Conservation (phyloP, 2,329 filamentous ascomycete genomes). For the Talaromyces rugulosus region DNA sequence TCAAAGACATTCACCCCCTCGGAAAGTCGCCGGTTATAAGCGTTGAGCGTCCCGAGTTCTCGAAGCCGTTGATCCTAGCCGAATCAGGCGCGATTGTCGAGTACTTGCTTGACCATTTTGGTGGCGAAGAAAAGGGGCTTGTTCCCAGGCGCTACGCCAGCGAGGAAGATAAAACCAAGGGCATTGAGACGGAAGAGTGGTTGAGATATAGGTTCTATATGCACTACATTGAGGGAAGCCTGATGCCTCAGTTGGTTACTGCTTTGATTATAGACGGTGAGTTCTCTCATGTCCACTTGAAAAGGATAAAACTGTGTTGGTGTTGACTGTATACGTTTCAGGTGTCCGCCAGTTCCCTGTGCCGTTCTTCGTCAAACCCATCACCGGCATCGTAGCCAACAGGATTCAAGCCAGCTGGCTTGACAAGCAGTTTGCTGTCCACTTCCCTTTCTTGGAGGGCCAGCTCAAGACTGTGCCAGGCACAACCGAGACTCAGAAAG, state of each 20-base stretch:
- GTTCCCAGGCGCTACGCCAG: slow-evolving; percentile 51
- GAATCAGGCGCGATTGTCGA: slow-evolving; percentile 79
- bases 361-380: slow-evolving; percentile 59
- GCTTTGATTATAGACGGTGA: slow-evolving; percentile 57
- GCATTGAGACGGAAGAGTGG: slow-evolving; percentile 59
- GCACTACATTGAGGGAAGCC: slow-evolving; percentile 79
- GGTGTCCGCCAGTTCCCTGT: slow-evolving; percentile 51
- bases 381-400: slow-evolving; percentile 53
- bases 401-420: slow-evolving; percentile 39
- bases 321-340: slow-evolving; percentile 14
- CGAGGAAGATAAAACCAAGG: slow-evolving; percentile 40
- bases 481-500: slow-evolving; percentile 7
- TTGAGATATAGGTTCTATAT: slow-evolving; percentile 64
- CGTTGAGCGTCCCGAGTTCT: slow-evolving; percentile 49
- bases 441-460: slow-evolving; percentile 43
- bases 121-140: slow-evolving; percentile 38
- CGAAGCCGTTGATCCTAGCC: slow-evolving; percentile 61
- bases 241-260: slow-evolving; percentile 70
- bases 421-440: slow-evolving; percentile 35
- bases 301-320: background rate
- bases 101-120: slow-evolving; percentile 71
- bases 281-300: slow-evolving; percentile 18
- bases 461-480: slow-evolving; percentile 40
- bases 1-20: slow-evolving; percentile 75
- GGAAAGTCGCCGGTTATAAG: slow-evolving; percentile 81